Percentiles rank a stretch among this genome's conserved stretches.
Evolutionary conservation across 768 basidiomycete species (phyloP).

Genomic region (Cystobasidium ongulense): DNA sequence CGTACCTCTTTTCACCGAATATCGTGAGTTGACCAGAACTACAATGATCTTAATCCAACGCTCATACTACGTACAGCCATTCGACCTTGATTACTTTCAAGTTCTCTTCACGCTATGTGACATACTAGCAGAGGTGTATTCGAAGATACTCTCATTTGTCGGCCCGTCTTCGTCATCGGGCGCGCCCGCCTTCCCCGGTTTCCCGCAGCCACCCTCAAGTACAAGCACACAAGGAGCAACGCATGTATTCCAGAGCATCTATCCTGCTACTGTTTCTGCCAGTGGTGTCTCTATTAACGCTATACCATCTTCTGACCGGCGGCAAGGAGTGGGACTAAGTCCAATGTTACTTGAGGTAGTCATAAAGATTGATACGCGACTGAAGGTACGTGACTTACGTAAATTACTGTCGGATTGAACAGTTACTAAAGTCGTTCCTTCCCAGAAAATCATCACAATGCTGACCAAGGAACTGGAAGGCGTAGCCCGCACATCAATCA

Average conservation of each 20-base stretch:
- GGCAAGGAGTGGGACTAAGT: constrained; percentile 31
- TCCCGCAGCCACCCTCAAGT: constrained; percentile 23
- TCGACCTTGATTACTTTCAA: constrained; percentile 79
- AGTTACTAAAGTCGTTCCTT: background rate
- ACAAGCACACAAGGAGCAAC: background rate
- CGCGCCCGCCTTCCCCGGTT: background rate
- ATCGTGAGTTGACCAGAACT: constrained; percentile 25
- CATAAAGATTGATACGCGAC: constrained; percentile 68
- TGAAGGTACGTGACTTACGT: constrained; percentile 57
- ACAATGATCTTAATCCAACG: background rate
- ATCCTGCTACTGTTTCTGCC: background rate
- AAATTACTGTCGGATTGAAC: background rate
- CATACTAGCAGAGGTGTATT: constrained; percentile 79
- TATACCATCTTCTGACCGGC: background rate
- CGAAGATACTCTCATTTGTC: constrained; percentile 72
- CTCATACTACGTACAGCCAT: constrained; percentile 55
- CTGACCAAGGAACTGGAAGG: constrained; percentile 73
- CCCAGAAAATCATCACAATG: constrained; percentile 70
- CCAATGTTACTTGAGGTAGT: constrained; percentile 56
- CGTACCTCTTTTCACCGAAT: constrained; percentile 36
- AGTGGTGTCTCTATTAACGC: background rate
- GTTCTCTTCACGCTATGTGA: constrained; percentile 79
- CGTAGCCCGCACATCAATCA: constrained; percentile 36
- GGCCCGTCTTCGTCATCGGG: constrained; percentile 51
- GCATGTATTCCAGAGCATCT: background rate